phyloP scores from a whole-genome alignment of 305 asterid genomes.

The Euphrasia arctica region DNA sequence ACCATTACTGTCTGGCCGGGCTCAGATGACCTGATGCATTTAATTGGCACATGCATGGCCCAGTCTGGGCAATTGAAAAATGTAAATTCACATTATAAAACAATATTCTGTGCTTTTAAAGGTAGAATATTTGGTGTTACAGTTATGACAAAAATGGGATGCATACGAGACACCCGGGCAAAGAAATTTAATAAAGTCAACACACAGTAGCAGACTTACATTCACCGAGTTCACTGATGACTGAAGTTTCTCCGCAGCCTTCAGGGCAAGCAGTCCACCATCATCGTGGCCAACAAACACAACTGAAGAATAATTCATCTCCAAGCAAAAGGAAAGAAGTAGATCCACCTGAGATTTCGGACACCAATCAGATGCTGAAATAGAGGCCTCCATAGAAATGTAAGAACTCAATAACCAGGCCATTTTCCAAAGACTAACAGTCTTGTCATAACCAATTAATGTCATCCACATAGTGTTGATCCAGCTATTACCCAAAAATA shows the following conservation, averaged over 20 bases:
- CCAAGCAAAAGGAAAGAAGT: conserved; percentile 70
- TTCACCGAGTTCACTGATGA: conserved; percentile 43
- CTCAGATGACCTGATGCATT: not conserved
- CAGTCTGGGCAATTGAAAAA: not conserved
- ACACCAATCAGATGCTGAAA: conserved; percentile 9
- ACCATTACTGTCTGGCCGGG: not conserved
- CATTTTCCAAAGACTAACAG: conserved; percentile 17
- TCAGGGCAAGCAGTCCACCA: conserved; percentile 74
- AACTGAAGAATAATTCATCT: conserved; percentile 69
- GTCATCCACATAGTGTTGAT: not conserved
- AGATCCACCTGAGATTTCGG: conserved; percentile 68
- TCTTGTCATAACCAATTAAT: conserved; percentile 4
- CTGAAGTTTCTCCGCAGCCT: conserved; percentile 70
- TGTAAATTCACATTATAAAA: not conserved
- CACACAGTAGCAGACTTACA: conserved; percentile 48
- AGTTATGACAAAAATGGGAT: not conserved
- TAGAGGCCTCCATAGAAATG: conserved; percentile 17
- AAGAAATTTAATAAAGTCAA: not conserved
- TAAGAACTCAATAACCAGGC: conserved; percentile 5
- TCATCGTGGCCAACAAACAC: conserved; percentile 83
- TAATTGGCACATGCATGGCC: not conserved
- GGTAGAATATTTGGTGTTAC: not conserved
- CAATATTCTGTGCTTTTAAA: not conserved
- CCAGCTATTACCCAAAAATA: not conserved
- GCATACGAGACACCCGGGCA: not conserved